Evolutionary conservation across 2,329 filamentous ascomycete species (phyloP).

Genomic region (Trichoderma afroharzianum): DNA sequence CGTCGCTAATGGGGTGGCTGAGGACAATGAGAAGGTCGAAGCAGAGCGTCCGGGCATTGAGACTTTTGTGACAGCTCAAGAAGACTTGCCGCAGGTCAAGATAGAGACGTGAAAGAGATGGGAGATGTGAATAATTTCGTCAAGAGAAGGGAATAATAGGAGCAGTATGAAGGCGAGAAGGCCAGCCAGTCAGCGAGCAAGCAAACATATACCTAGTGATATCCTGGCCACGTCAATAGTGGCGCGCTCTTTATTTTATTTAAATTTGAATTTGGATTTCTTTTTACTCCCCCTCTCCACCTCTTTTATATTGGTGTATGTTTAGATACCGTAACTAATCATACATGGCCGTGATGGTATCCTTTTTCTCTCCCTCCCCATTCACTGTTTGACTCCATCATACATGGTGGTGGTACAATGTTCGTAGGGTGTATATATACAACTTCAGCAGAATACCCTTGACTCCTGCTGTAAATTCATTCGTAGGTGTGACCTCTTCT

Average conservation of each 20-base stretch:
- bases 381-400: conserved; percentile 21
- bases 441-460: conserved; percentile 23
- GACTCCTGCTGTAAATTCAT: background rate
- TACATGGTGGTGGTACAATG: conserved; percentile 30
- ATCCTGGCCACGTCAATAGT: conserved; percentile 15
- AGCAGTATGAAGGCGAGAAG: background rate
- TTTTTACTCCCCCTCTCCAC: background rate
- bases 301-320: background rate
- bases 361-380: background rate
- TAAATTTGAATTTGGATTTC: conserved; percentile 1
- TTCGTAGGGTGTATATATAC: conserved; percentile 30
- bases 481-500: background rate
- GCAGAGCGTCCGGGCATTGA: conserved; percentile 43
- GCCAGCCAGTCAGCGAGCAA: background rate
- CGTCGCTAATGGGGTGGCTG: background rate
- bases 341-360: background rate
- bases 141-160: background rate
- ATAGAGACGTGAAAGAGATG: background rate
- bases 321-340: background rate
- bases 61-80: conserved; percentile 53
- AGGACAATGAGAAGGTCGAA: conserved; percentile 11
- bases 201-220: conserved; percentile 13
- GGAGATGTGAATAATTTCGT: background rate
- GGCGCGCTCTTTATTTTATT: conserved; percentile 12
- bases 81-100: conserved; percentile 37